phyloP scores from a whole-genome alignment of 306 rosid genomes.

The Herpetospermum pedunculosum region DNA sequence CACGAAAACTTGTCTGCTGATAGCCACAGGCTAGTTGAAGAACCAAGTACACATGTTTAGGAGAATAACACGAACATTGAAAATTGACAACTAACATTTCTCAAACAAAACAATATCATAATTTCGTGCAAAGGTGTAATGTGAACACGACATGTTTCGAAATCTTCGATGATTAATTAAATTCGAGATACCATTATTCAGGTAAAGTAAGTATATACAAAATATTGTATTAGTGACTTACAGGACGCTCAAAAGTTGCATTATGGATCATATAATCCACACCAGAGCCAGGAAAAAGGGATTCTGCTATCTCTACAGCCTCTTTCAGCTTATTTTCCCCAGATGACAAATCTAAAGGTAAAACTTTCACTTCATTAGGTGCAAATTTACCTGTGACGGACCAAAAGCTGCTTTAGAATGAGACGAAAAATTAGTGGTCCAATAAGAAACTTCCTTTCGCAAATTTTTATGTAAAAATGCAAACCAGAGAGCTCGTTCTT shows the following conservation, averaged over 20 bases:
- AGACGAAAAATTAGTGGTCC: not conserved
- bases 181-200: not conserved
- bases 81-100: not conserved
- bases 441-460: not conserved
- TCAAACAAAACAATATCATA: not conserved
- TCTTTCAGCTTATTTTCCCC: constrained; percentile 61
- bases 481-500: constrained; percentile 61
- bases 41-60: not conserved
- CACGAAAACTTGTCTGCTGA: not conserved
- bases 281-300: constrained; percentile 54
- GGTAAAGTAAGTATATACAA: constrained; percentile 6
- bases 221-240: constrained; percentile 41
- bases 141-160: not conserved
- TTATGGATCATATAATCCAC: constrained; percentile 89
- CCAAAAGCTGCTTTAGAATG: constrained; percentile 15
- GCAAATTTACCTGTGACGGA: constrained; percentile 62
- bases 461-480: constrained; percentile 7
- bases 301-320: constrained; percentile 72
- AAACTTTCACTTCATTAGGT: constrained; percentile 54
- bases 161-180: not conserved
- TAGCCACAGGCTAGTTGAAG: not conserved
- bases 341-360: constrained; percentile 69
- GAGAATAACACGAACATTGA: not conserved
- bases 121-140: not conserved
- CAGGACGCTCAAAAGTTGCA: constrained; percentile 95